Base-by-base conservation (phyloP, 106 monocot species). In the Agapanthus africanus region DNA sequence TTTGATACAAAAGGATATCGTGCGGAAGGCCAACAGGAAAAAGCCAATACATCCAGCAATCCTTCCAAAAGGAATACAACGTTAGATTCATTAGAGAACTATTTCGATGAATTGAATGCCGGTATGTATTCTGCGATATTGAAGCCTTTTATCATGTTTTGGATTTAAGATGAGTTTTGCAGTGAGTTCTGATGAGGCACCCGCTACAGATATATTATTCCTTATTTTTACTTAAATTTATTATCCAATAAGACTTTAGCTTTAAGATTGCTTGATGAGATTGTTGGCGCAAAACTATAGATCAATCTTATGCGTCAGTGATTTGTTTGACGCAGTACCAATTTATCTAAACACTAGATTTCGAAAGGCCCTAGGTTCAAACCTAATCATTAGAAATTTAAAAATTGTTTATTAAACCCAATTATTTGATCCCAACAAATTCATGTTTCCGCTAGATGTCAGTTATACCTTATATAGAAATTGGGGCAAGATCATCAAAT, bases 61-160 rank as follows among this genome's bases (percentile, higher is more conserved):
- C 18, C 28, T 27, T 31, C 22, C 57, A 75, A 73, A 22, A 35
- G 46, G 23, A 76, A 59, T 54, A 30, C 28, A 37, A 72, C 70
- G 37, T 36, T 90, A 46, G 44, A 31, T 67, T 85, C 80, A 63
- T 61, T 79, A 59, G 77, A 84, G 26, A 71, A 63, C 35, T 73
- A 81, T 27, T 81, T 87, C 67, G 67, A 54, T 27, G 74, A 75
- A 59, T 64, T 77, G 68, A 74, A 70, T 59, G 37, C 36, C n/a
- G 79, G 81, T 81, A 40, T 44, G 42, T 66, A 18, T 22, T 28
- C 14, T 27, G 14, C 25, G 28, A 16, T 40, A 0, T 42, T 61
- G 35, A 36, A 36, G 16, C 61, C 33, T 14, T 66, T 27, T 40
- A 13, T 15, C 25, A 65, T 21, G 27, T 65, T 65, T 65, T 25